phyloP scores from a whole-genome alignment of 1,284 basidiomycete species.

The Naganishia albida region DNA sequence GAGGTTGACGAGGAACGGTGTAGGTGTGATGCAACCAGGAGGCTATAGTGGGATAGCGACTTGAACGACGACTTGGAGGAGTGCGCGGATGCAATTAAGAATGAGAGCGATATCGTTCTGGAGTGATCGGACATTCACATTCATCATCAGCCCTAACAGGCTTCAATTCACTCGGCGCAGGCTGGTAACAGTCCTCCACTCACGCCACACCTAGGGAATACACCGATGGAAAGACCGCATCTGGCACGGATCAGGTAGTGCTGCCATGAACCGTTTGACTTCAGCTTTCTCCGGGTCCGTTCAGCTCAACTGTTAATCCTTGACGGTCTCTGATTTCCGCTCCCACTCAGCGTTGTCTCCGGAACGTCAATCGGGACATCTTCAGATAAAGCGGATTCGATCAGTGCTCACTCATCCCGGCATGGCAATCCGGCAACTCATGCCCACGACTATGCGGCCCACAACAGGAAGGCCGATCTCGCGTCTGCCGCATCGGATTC shows the following conservation, averaged over 20 bases:
- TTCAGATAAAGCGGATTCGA: slow-evolving; percentile 12
- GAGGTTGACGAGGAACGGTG: too few species aligned
- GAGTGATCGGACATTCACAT: slow-evolving; percentile 11
- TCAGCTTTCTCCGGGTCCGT: slow-evolving; percentile 30
- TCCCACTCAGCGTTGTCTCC: slow-evolving; percentile 9
- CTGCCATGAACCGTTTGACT: slow-evolving; percentile 29
- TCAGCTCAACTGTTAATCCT: too few species aligned
- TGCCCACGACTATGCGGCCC: neutral
- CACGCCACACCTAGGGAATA: neutral
- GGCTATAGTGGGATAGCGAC: neutral
- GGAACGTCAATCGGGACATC: neutral
- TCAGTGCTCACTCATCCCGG: slow-evolving; percentile 8
- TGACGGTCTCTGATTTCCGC: neutral
- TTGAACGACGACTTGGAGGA: neutral
- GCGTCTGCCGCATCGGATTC: slow-evolving; percentile 4
- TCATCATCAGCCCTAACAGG: neutral
- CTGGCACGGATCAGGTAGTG: neutral
- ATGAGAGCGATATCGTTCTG: slow-evolving; percentile 12
- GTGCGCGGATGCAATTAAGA: slow-evolving; percentile 8
- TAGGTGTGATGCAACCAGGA: neutral
- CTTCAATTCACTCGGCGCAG: neutral
- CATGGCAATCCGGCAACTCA: slow-evolving; percentile 1
- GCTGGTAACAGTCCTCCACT: neutral
- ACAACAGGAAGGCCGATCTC: slow-evolving; percentile 1
- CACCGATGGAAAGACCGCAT: neutral